These are phyloP conservation scores for Acaromyces ingoldii DNA, from an alignment of 1,284 basidiomycete species.

Conservation along the genomic window DNA sequence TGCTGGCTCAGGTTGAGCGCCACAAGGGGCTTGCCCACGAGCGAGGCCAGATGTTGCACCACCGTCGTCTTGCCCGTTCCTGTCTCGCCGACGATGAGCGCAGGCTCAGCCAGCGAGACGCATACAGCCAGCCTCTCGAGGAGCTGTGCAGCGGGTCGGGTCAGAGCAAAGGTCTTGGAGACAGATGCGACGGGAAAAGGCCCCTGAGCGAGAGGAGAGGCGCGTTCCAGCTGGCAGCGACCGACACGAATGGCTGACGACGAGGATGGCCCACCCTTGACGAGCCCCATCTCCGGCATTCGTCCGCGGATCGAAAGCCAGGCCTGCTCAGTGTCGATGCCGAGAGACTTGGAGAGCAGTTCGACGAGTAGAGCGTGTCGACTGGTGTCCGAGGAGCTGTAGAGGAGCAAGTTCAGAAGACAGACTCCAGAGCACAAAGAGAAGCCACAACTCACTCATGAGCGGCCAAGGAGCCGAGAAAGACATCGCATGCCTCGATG, in stretches of 20 bases:
- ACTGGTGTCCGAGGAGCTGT: too few relatives aligned
- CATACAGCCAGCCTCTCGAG: conserved; percentile 77
- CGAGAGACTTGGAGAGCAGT: conserved; percentile 31
- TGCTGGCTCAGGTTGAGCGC: conserved; percentile 94
- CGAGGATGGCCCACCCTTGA: background rate
- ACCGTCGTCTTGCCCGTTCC: conserved; percentile 97
- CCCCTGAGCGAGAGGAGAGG: conserved; percentile 7
- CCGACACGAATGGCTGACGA: conserved; percentile 12
- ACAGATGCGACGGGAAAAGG: conserved; percentile 13
- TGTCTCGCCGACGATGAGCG: conserved; percentile 92
- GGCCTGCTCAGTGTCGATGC: conserved; percentile 34
- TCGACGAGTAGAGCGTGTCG: too few relatives aligned
- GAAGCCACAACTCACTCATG: too few relatives aligned
- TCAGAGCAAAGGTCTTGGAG: conserved; percentile 67
- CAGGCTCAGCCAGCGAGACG: conserved; percentile 71
- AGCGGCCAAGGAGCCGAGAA: conserved; percentile 87
- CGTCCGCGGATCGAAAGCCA: conserved; percentile 32
- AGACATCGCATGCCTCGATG: conserved; percentile 83
- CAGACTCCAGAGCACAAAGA: too few relatives aligned
- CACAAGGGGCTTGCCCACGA: conserved; percentile 72
- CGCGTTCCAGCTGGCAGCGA: conserved; percentile 18
- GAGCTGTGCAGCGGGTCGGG: conserved; percentile 74
- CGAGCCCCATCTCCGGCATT: conserved; percentile 31
- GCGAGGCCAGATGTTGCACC: conserved; percentile 77
- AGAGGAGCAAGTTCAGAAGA: too few relatives aligned